These are phyloP conservation scores for Fusarium poae DNA, from an alignment of 2,329 filamentous ascomycete genomes.

Conservation along the genomic window DNA sequence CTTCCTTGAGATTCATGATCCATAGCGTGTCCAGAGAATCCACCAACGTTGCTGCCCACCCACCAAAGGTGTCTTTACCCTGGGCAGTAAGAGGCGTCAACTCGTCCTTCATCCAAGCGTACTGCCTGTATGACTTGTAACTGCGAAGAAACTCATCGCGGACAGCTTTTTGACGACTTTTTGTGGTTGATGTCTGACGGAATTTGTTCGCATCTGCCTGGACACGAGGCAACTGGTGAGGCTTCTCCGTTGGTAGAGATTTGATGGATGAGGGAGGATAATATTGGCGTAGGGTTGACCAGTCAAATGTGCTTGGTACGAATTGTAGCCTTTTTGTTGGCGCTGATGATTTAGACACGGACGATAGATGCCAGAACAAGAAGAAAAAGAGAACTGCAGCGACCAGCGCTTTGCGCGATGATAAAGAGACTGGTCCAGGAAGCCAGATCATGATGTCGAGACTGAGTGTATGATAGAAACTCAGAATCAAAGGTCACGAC, in stretches of 20 bases:
- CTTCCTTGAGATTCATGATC: slow-evolving; percentile 71
- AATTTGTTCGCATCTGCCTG: slow-evolving; percentile 50
- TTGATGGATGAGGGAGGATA: slow-evolving; percentile 52
- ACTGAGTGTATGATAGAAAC: neutral
- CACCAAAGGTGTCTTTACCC: slow-evolving; percentile 64
- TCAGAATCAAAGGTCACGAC: neutral
- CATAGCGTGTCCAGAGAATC: slow-evolving; percentile 72
- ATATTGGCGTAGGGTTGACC: slow-evolving; percentile 49
- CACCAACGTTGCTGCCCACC: slow-evolving; percentile 71
- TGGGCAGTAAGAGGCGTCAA: slow-evolving; percentile 63
- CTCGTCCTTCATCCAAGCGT: slow-evolving; percentile 70
- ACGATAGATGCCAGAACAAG: slow-evolving; percentile 21
- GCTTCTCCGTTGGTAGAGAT: slow-evolving; percentile 49
- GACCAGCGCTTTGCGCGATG: slow-evolving; percentile 13
- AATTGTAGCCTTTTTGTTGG: slow-evolving; percentile 33
- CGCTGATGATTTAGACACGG: neutral
- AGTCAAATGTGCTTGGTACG: slow-evolving; percentile 51
- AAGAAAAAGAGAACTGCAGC: slow-evolving; percentile 1
- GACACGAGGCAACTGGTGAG: slow-evolving; percentile 48
- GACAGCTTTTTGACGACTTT: slow-evolving; percentile 56
- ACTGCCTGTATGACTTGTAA: slow-evolving; percentile 65
- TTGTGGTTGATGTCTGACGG: slow-evolving; percentile 30
- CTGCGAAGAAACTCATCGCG: slow-evolving; percentile 59
- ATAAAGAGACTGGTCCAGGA: neutral
- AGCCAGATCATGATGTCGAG: slow-evolving; percentile 11